Evolutionary conservation across 2,329 filamentous ascomycete genomes (phyloP), one percentile per base, ranked within the genome.

Genomic region (Dactylellina sp.): DNA sequence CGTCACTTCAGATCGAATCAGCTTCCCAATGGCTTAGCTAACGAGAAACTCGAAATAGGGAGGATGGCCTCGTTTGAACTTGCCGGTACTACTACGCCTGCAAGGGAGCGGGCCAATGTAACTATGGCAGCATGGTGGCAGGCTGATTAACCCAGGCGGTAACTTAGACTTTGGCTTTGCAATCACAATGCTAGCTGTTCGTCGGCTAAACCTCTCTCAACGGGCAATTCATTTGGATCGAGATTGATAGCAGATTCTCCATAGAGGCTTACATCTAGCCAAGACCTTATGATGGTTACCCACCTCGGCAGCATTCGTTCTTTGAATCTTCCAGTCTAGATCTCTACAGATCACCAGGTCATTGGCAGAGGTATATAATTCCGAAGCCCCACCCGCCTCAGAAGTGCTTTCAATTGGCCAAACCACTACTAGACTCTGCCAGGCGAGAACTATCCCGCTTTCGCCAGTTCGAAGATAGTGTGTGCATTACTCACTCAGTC

Each of bases 301-400:
- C 35, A 56, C 61, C 50, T 49, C n/a, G 40, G 37, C 22, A 12
- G 25, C 9, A 25, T 57, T n/a, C 7, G 28, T 32, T 50, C 61
- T 40, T 49, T 56, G n/a, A 11, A 11, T 6, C 20, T 42, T 40
- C 49, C 44, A 60, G 53, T 53, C 63, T 39, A 18, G 63, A 60
- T 68, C 53, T 60, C 56, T 9, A 65, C 24, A 65, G 61, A 65
- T 65, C 61, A 39, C 47, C 49, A 28, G 49, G 50, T 65, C 20
- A 18, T 40, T 39, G 11, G 32, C 9, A 53, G 20, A 12, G 28
- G 47, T 40, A 50, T 49, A 39, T 47, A 50, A 16, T 35, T 14
- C 16, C n/a, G 22, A 7, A 9, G 50, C 32, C 35, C 42, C 53
- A 60, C 53, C 39, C 35, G 44, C 37, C 46, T 28, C 53, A 39